phyloP scores from a whole-genome alignment of 345 rosid species.

The Ailanthus altissimus region DNA sequence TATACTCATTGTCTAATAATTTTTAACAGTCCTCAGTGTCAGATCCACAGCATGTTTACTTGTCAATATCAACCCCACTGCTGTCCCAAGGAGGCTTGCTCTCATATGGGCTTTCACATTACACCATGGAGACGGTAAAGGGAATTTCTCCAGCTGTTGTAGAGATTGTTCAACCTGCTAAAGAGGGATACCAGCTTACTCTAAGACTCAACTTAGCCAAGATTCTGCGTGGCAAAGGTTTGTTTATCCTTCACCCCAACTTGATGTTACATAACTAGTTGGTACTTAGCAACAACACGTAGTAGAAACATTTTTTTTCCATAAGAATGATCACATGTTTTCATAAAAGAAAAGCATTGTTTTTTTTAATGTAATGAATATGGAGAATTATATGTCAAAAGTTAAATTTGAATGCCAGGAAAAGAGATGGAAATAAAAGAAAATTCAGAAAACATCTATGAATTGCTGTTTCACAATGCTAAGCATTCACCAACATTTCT shows the following conservation, averaged over 20 bases:
- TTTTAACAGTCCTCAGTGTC: conserved; percentile 58
- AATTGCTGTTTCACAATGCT: background rate
- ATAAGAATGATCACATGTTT: background rate
- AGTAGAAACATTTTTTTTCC: background rate
- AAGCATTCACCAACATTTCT: too few species aligned
- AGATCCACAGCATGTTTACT: conserved; percentile 46
- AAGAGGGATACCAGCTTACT: conserved; percentile 84
- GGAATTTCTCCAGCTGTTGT: conserved; percentile 51
- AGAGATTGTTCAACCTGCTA: conserved; percentile 72
- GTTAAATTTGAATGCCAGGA: background rate
- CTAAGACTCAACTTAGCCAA: conserved; percentile 55
- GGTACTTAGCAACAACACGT: background rate
- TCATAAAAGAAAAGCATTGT: background rate
- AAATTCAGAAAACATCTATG: background rate
- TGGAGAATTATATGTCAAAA: background rate
- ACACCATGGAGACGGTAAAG: conserved; percentile 45
- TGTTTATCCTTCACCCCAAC: conserved; percentile 13
- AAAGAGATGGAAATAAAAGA: background rate
- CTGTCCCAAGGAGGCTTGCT: conserved; percentile 50
- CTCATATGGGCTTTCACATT: conserved; percentile 43
- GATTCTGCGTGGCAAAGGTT: conserved; percentile 71
- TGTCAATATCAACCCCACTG: conserved; percentile 65
- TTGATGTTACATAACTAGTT: background rate
- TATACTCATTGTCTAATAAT: background rate
- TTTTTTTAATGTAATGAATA: background rate